Percentiles rank a stretch among this genome's conserved stretches.
Evolutionary conservation across 345 rosid genomes (phyloP).

Genomic region (Arabidopsis suecica): DNA sequence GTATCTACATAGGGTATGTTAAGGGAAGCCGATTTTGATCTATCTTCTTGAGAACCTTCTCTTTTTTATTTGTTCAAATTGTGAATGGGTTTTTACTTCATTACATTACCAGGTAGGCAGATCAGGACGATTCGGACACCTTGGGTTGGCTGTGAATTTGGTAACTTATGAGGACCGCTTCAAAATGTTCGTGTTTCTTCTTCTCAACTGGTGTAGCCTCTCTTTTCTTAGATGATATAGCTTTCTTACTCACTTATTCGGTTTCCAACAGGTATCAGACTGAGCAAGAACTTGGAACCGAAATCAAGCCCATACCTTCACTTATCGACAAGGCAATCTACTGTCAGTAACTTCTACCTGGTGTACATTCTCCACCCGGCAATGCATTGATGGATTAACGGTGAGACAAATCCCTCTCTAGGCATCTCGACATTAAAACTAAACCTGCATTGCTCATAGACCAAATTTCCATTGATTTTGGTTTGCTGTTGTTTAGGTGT

Average conservation of each 20-base stretch:
- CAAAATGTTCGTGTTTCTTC: constrained; percentile 64
- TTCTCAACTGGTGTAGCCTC: background rate
- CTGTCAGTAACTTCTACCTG: constrained; percentile 62
- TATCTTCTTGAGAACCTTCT: constrained; percentile 1
- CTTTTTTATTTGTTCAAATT: background rate
- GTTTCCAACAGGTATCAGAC: constrained; percentile 84
- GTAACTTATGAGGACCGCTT: constrained; percentile 98
- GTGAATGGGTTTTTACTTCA: constrained; percentile 15
- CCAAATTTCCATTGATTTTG: background rate
- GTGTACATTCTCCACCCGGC: constrained; percentile 29
- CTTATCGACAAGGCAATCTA: constrained; percentile 95
- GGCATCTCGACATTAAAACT: constrained; percentile 1
- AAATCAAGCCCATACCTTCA: constrained; percentile 98
- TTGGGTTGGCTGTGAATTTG: constrained; percentile 97
- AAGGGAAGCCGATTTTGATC: background rate
- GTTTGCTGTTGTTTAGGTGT: constrained; percentile 29
- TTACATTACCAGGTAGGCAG: constrained; percentile 74
- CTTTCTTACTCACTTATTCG: background rate
- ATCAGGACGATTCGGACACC: constrained; percentile 98
- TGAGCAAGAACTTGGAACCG: constrained; percentile 99
- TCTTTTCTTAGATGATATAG: background rate
- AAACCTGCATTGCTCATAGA: constrained; percentile 17
- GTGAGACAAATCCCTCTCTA: constrained; percentile 28
- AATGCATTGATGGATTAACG: constrained; percentile 17
- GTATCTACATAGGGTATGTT: constrained; percentile 94